These are phyloP conservation scores for Magnaporthiopsis incrustans DNA, from an alignment of 2,329 filamentous ascomycete species.

Conservation along the genomic window DNA sequence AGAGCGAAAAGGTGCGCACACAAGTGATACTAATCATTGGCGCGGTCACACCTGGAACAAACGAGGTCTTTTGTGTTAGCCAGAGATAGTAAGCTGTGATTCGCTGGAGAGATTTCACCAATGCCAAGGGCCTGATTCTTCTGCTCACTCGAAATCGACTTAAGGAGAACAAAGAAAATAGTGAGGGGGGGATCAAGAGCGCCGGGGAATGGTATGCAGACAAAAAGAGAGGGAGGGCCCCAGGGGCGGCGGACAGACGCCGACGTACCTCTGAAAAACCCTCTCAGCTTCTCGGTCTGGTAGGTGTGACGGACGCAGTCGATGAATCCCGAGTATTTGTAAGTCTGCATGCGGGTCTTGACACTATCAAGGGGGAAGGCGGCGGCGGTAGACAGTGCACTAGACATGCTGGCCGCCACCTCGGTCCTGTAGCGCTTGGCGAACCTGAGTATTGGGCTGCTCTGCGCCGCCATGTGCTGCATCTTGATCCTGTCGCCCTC, in stretches of 20 bases:
- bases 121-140: background rate
- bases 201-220: background rate
- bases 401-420: conserved; percentile 69
- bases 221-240: background rate
- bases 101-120: background rate
- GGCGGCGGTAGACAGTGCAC: conserved; percentile 67
- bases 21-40: conserved; percentile 54
- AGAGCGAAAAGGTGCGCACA: conserved; percentile 31
- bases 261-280: conserved; percentile 69
- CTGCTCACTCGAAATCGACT: too few species aligned
- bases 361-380: conserved; percentile 86
- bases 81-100: background rate
- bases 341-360: conserved; percentile 85
- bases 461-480: conserved; percentile 11
- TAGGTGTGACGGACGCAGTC: conserved; percentile 74
- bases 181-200: background rate
- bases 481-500: conserved; percentile 10
- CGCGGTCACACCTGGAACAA: conserved; percentile 58
- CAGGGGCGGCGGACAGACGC: background rate
- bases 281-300: conserved; percentile 59
- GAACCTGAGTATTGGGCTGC: conserved; percentile 31
- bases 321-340: conserved; percentile 66
- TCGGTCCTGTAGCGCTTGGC: conserved; percentile 74
- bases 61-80: background rate
- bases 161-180: background rate